Base-by-base conservation (phyloP, 2,329 filamentous ascomycete genomes). In the Colletotrichum siamense region DNA sequence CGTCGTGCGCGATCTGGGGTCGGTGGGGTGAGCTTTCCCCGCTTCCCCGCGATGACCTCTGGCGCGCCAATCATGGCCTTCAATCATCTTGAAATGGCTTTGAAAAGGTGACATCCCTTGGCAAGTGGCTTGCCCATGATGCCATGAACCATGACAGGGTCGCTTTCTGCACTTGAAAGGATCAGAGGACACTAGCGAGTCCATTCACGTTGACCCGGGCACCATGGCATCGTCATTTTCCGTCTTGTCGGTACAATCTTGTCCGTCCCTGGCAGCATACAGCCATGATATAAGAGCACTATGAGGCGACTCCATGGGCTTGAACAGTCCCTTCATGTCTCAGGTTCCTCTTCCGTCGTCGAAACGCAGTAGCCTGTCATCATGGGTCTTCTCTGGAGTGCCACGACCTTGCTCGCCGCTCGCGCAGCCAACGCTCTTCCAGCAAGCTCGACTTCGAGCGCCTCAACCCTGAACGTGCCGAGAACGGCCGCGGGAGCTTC, bases 401-500 rank as follows among this genome's bases (percentile, higher is more conserved):
- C 36, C 28, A 61, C 68, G 15, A 52, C 68, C 22, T 24, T 75
- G 30, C 68, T 75, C 30, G 59, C 59, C 7, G 59, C 59, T 0
- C 59, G 59, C 28, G 59, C 6, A 13, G 59, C 59, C 28, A 0
- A 62, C 26, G 28, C 59, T 13, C n/a, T 32, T 10, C 59, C 59
- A 1, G 49, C 68, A 15, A 30, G 62, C 28, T 26, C 68, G 12
- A 49, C 26, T 34, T 36, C 67, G 4, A 64, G 10, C 8, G 22
- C 61, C 2, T 44, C 34, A 5, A 44, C 4, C 6, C 6, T 75
- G 34, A 59, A 12, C 12, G 68, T 66, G 3, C 72, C 72, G 3
- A 32, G 1, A 8, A 75, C 32, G 3, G 59, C 72, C 1, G 32
- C 44, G 6, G 72, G 72, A 8, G 77, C 77, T 9, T 79, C 78